Evolutionary conservation across 495 filamentous ascomycete genomes (phyloP).

Genomic region (Tuber indicum): DNA sequence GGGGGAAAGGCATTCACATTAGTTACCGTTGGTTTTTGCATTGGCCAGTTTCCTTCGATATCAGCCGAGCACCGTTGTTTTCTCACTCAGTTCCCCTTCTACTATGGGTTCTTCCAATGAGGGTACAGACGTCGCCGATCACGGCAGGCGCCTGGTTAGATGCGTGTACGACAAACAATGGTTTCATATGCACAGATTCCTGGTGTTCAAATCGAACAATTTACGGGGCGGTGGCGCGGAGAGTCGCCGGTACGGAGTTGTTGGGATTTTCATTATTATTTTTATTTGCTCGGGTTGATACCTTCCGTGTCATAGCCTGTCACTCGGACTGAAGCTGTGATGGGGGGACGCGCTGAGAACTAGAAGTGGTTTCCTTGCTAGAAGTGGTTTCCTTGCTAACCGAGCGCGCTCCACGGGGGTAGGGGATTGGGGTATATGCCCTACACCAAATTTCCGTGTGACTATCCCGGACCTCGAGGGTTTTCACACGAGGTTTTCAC

Average conservation of each 20-base stretch:
- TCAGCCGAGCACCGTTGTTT: not conserved
- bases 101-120: not conserved
- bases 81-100: not conserved
- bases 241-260: not conserved
- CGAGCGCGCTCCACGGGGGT: not conserved
- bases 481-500: not conserved
- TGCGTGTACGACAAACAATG: not conserved
- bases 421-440: not conserved
- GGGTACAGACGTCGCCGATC: not conserved
- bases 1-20: not conserved
- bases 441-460: not conserved
- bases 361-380: not conserved
- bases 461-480: not conserved
- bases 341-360: not conserved
- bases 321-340: not conserved
- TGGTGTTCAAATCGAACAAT: not conserved
- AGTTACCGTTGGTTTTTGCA: not conserved
- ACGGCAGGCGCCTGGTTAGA: not conserved
- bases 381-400: not conserved
- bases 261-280: not conserved
- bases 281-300: not conserved
- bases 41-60: not conserved
- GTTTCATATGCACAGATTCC: not conserved
- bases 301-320: not conserved
- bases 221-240: not conserved